A percentile compares a stretch with the other conserved stretches of the same genome.
Conservation (phyloP, 805 yeast species). For the Jamesozyma rosinii region DNA sequence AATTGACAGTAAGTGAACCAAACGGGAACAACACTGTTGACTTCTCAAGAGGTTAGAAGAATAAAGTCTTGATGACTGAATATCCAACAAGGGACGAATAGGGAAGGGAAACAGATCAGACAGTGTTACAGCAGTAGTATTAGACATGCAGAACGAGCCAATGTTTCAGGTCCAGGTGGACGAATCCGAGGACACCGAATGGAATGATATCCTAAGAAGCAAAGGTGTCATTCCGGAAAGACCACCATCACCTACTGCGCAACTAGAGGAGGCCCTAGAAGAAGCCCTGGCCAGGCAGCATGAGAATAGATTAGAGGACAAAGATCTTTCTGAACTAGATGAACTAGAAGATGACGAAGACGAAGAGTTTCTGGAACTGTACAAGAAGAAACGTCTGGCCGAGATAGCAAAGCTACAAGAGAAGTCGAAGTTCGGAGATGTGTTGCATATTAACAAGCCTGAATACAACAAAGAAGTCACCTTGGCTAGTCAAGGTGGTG, state of each 20-base stretch:
- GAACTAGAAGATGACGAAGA: conserved; percentile 88
- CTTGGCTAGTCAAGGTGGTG: conserved; percentile 48
- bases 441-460: conserved; percentile 71
- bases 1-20: too few relatives aligned
- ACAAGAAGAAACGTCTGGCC: conserved; percentile 67
- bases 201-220: conserved; percentile 90
- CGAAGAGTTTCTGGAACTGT: conserved; percentile 74
- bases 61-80: too few relatives aligned
- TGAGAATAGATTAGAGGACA: conserved; percentile 70
- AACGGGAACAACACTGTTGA: too few relatives aligned
- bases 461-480: conserved; percentile 85
- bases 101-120: too few relatives aligned
- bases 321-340: conserved; percentile 72
- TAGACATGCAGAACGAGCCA: conserved; percentile 36
- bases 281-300: conserved; percentile 75
- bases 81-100: too few relatives aligned
- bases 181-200: conserved; percentile 94
- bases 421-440: conserved; percentile 59
- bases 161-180: conserved; percentile 80
- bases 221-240: conserved; percentile 90
- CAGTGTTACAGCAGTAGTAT: too few relatives aligned
- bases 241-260: conserved; percentile 80
- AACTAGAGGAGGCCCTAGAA: conserved; percentile 78
- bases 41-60: too few relatives aligned
- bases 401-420: conserved; percentile 56